phyloP scores from a whole-genome alignment of 805 yeast species.

The Candida sithepensis region DNA sequence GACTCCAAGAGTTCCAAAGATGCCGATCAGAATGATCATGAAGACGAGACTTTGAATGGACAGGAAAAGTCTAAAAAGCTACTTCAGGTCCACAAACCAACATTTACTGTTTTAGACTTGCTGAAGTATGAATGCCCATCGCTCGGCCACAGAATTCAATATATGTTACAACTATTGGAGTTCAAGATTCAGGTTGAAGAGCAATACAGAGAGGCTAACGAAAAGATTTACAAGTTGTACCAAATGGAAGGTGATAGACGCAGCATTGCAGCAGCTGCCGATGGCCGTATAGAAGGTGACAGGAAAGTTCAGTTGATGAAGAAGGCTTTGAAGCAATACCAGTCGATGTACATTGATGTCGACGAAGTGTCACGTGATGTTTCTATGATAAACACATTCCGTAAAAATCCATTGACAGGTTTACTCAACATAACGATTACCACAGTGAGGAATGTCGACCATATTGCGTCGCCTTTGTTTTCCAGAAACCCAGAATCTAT shows the following conservation, averaged over 20 bases:
- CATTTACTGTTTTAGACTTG: conserved; percentile 71
- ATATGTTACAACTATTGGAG: conserved; percentile 92
- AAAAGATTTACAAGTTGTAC: conserved; percentile 80
- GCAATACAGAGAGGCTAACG: conserved; percentile 90
- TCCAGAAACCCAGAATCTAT: conserved; percentile 76
- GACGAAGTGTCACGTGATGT: conserved; percentile 66
- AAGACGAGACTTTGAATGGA: conserved; percentile 1
- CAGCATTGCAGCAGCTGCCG: conserved; percentile 82
- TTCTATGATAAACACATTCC: conserved; percentile 63
- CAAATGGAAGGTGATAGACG: conserved; percentile 88
- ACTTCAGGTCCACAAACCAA: conserved; percentile 31
- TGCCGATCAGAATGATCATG: neutral
- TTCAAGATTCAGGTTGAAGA: conserved; percentile 92
- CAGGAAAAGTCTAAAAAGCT: conserved; percentile 9
- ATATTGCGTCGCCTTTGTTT: conserved; percentile 79
- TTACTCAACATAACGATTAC: conserved; percentile 66
- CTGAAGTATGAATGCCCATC: conserved; percentile 93
- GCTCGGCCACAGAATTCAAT: conserved; percentile 88
- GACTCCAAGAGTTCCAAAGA: conserved; percentile 1
- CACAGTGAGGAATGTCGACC: conserved; percentile 87
- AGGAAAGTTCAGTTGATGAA: conserved; percentile 81
- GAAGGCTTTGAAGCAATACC: conserved; percentile 81
- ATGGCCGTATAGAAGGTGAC: conserved; percentile 78
- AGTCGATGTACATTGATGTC: conserved; percentile 76
- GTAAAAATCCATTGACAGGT: conserved; percentile 84